Evolutionary conservation across 1,284 basidiomycete genomes (phyloP), one percentile per base, ranked within the genome.

Genomic region (Tetrapyrgos nigripes): DNA sequence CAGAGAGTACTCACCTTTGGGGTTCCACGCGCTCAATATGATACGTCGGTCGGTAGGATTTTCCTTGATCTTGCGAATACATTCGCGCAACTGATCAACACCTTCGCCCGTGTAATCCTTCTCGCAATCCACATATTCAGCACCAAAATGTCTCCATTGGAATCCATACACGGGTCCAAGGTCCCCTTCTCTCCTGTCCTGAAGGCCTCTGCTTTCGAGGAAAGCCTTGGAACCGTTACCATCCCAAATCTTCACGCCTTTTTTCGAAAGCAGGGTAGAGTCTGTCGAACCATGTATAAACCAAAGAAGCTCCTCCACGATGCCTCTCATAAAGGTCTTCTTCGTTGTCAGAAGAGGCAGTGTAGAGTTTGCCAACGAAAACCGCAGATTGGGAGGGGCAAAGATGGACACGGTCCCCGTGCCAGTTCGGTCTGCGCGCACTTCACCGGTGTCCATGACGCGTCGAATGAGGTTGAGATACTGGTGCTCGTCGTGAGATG

Each of bases 81-180:
- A 93, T 66, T 97, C 91, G 53, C 80, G 76, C 47, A 99, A 80
- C 78, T 99, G 97, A 76, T 99, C 97, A 29, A 98, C 94, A 23
- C 97, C 97, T 69, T 97, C 78, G 0, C 93, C 94, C 0, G 82
- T 77, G 71, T 99, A 99, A 68, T 94, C 87, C 29, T 83, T 79
- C 46, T 96, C 92, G 64, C 90, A 93, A 63, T 93, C 89, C 21
- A 79, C 80, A 70, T 99, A 99, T 64, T 86, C 76, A 0, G 97
- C 97, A 1, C 97, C 97, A 74, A 98, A 99, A 73, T 98, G 96
- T 55, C 97, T 83, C 97, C 97, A 99, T 70, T 99, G 97, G 73
- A 99, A 99, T 0, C 97, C 97, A 72, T 99, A 99, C 1, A 99
- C 94, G 0, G 97, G 97, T 0, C 97, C 97, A 1, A 99, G 77